Evolutionary conservation across 2,329 filamentous ascomycete species (phyloP), one percentile per base, ranked within the genome.

Genomic region (Fusarium sp.): DNA sequence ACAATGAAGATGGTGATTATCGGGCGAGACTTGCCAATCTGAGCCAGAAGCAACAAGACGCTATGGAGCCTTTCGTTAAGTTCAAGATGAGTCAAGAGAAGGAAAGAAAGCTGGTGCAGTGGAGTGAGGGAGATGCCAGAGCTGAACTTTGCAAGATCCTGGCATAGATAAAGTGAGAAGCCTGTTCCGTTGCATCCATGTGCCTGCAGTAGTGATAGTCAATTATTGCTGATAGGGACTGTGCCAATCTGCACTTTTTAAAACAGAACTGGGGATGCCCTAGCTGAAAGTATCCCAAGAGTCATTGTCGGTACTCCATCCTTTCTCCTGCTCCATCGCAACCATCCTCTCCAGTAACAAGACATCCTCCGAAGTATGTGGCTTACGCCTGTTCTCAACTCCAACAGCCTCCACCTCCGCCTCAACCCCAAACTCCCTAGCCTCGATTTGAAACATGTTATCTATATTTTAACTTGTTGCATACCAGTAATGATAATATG

Each of bases 371-470:
- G 63, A 74, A 11, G 62, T 44, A 6, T 57, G 70, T 10, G 71
- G 71, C 42, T 42, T 71, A 41, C 67, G 65, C 15, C 71, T 25
- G 20, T 41, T 20, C 7, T 68, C 63, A 29, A 31, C 5, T 17
- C 81, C 81, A 2, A 83, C 73, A 35, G 79, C 25, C 25, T 25
- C 25, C 25, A 25, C 78, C 74, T 87, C 85, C 6, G 81, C 83
- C 62, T 87, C 84, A 4, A 83, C 75, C 1, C 83, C 87, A 65
- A 88, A 87, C 45, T 81, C 78, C 55, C 25, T 25, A 25, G 25
- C 25, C 25, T 25, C 25, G 25, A 25, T 25, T 25, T 25, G 25
- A 25, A 25, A 25, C 25, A 25, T 25, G 25, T 25, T 25, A 25
- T 25, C 25, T 5, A 25, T 25, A 5, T 25, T 25, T 25, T 25